A percentile compares a stretch with the other conserved stretches of the same genome.
Conservation (phyloP, 2,329 filamentous ascomycete species). For the Penicillium verrucosum region DNA sequence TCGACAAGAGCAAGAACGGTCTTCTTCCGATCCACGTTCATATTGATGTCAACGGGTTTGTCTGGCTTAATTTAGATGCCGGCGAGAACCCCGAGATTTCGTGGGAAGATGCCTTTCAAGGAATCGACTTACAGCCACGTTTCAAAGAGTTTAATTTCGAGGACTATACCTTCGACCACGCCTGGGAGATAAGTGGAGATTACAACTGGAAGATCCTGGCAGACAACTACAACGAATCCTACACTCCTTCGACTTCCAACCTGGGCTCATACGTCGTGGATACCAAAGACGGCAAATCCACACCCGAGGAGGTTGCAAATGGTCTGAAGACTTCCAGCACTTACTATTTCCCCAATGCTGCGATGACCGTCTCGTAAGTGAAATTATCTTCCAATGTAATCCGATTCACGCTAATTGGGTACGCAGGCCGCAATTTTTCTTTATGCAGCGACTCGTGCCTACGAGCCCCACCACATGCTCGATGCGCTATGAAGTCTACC, state of each 20-base stretch:
- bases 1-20: slow-evolving; percentile 25
- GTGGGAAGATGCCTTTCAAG: slow-evolving; percentile 19
- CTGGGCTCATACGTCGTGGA: slow-evolving; percentile 53
- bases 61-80: slow-evolving; percentile 24
- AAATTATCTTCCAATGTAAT: no score
- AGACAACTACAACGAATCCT: slow-evolving; percentile 49
- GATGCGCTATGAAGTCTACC: slow-evolving; percentile 63
- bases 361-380: slow-evolving; percentile 33
- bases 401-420: background rate
- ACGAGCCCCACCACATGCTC: slow-evolving; percentile 48
- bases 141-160: slow-evolving; percentile 16
- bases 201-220: slow-evolving; percentile 26
- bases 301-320: slow-evolving; percentile 47
- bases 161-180: slow-evolving; percentile 20
- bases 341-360: slow-evolving; percentile 37
- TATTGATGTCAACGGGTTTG: slow-evolving; percentile 20
- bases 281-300: slow-evolving; percentile 41
- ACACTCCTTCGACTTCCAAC: slow-evolving; percentile 41
- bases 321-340: slow-evolving; percentile 41
- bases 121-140: slow-evolving; percentile 13
- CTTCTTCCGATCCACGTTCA: slow-evolving; percentile 22
- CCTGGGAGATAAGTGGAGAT: slow-evolving; percentile 16
- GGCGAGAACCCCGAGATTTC: slow-evolving; percentile 15
- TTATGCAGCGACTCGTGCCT: slow-evolving; percentile 62
- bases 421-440: slow-evolving; percentile 55